These are phyloP conservation scores for Coemansia sp. DNA, from an alignment of 192 early-diverging fungal species.

Conservation along the genomic window DNA sequence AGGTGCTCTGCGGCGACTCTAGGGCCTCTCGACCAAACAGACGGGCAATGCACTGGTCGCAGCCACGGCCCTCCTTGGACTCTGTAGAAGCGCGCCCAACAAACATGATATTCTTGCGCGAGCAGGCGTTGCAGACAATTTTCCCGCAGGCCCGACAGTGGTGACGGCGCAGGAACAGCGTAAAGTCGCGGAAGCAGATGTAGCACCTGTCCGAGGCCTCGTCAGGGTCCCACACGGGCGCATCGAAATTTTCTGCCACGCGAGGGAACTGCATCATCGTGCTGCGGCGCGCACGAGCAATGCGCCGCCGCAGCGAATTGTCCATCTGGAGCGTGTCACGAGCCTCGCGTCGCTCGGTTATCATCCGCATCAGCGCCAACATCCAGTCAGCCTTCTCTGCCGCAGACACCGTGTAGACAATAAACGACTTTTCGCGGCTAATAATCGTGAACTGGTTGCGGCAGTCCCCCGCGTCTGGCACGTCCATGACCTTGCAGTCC, in stretches of 20 bases:
- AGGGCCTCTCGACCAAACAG: slow-evolving; percentile 54
- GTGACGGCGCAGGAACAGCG: slow-evolving; percentile 66
- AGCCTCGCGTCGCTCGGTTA: slow-evolving; percentile 56
- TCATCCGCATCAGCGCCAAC: slow-evolving; percentile 57
- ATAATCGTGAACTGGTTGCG: slow-evolving; percentile 75
- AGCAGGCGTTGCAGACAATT: slow-evolving; percentile 74
- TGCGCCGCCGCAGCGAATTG: slow-evolving; percentile 37
- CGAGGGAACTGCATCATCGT: slow-evolving; percentile 58
- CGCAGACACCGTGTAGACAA: slow-evolving; percentile 61
- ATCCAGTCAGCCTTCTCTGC: slow-evolving; percentile 67
- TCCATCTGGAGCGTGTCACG: slow-evolving; percentile 65
- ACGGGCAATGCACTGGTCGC: slow-evolving; percentile 53
- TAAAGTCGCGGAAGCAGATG: slow-evolving; percentile 71
- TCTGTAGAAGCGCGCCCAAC: slow-evolving; percentile 22
- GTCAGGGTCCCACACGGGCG: slow-evolving; percentile 75
- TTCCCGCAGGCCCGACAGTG: slow-evolving; percentile 80
- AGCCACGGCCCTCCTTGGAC: slow-evolving; percentile 50
- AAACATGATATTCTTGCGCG: slow-evolving; percentile 58
- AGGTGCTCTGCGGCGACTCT: slow-evolving; percentile 44
- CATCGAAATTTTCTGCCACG: slow-evolving; percentile 67
- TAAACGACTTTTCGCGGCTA: slow-evolving; percentile 77
- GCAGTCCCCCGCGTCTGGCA: slow-evolving; percentile 54
- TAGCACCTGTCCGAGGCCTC: slow-evolving; percentile 63
- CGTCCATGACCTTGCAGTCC: slow-evolving; percentile 56
- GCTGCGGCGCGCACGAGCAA: slow-evolving; percentile 46